A percentile compares a stretch with the other conserved stretches of the same genome.
Conservation (phyloP, 2,329 filamentous ascomycete species). For the Blumeriella jaapii region DNA sequence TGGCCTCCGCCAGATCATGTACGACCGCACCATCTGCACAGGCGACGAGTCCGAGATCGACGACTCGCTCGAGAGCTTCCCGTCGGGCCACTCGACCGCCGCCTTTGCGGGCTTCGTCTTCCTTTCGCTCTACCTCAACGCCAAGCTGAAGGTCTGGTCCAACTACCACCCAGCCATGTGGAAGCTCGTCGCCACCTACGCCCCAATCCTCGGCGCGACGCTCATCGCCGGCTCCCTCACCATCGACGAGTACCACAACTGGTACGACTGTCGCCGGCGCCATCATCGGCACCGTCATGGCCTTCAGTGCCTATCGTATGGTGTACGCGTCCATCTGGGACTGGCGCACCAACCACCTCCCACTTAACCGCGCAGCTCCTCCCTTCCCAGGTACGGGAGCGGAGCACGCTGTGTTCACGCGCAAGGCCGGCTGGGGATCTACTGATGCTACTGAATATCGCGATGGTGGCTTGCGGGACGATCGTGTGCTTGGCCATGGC, state of each 20-base stretch:
- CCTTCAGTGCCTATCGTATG: conserved; percentile 55
- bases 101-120: conserved; percentile 63
- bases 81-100: conserved; percentile 62
- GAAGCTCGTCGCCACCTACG: conserved; percentile 56
- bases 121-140: conserved; percentile 63
- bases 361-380: conserved; percentile 47
- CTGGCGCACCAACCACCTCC: conserved; percentile 55
- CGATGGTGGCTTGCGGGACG: background rate
- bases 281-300: conserved; percentile 52
- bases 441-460: no score
- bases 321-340: conserved; percentile 58
- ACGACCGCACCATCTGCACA: conserved; percentile 58
- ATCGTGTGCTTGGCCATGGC: conserved; percentile 4
- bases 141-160: conserved; percentile 63
- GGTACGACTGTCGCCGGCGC: conserved; percentile 62
- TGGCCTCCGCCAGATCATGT: conserved; percentile 52
- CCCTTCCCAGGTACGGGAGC: conserved; percentile 33
- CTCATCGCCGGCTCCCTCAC: conserved; percentile 59
- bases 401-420: conserved; percentile 43
- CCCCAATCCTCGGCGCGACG: conserved; percentile 54
- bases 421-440: conserved; percentile 48
- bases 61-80: conserved; percentile 59
- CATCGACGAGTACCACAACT: conserved; percentile 65
- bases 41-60: conserved; percentile 53
- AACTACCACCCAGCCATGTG: conserved; percentile 65